These are phyloP conservation scores for Diplodia seriata DNA, from an alignment of 2,329 filamentous ascomycete species.

Conservation along the genomic window DNA sequence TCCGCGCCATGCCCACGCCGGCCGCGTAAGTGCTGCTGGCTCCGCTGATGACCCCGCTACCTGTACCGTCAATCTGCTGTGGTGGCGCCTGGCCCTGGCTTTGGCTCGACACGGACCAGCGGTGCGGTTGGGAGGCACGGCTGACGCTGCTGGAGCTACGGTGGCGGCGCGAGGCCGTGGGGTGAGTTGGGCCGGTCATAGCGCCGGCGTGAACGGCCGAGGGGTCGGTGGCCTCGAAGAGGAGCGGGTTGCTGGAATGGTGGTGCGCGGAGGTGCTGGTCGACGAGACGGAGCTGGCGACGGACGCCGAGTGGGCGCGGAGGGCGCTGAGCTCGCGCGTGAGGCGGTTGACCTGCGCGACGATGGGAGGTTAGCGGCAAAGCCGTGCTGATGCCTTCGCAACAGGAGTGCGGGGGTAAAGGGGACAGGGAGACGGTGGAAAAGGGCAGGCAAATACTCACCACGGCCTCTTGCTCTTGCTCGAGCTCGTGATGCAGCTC, in stretches of 20 bases:
- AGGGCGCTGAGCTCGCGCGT: conserved; percentile 86
- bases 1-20: conserved; percentile 21
- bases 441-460: conserved; percentile 53
- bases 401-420: background rate
- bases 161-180: conserved; percentile 62
- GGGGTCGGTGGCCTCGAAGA: conserved; percentile 56
- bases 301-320: conserved; percentile 71
- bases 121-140: conserved; percentile 39
- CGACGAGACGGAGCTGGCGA: conserved; percentile 61
- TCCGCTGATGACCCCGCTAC: conserved; percentile 11
- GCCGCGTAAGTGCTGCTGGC: conserved; percentile 29
- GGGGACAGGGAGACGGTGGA: background rate
- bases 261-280: conserved; percentile 56
- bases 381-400: background rate
- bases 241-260: conserved; percentile 39
- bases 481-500: conserved; percentile 90
- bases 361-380: background rate
- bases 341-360: conserved; percentile 80
- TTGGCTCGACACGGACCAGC: conserved; percentile 46
- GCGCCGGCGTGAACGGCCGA: conserved; percentile 51
- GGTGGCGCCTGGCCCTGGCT: conserved; percentile 30
- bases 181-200: conserved; percentile 57
- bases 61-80: conserved; percentile 15
- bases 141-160: conserved; percentile 61
- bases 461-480: conserved; percentile 93